phyloP scores from a whole-genome alignment of 2,329 filamentous ascomycete species.

The Trichoderma polysporum region DNA sequence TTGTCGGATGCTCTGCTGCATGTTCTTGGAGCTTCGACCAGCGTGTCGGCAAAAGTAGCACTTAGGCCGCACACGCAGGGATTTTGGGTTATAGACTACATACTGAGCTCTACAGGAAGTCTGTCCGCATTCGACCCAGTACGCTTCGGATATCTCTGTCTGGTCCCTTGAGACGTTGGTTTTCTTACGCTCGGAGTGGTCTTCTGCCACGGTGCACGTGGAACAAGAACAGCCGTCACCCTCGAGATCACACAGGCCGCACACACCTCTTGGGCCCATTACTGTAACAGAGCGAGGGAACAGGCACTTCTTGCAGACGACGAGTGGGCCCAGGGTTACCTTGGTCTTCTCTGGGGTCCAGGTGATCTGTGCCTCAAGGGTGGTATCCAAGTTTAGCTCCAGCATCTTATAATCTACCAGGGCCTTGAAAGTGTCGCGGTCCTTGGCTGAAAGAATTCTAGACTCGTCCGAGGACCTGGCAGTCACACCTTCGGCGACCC shows the following conservation, averaged over 20 bases:
- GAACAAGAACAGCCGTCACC: conserved; percentile 25
- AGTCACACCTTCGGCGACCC: conserved; percentile 28
- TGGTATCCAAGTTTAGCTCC: conserved; percentile 47
- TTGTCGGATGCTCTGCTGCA: not conserved
- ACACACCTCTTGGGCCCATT: conserved; percentile 42
- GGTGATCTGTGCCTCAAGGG: conserved; percentile 42
- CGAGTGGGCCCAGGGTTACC: conserved; percentile 43
- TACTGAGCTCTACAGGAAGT: conserved; percentile 48
- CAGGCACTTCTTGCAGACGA: conserved; percentile 42
- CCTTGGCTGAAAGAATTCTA: conserved; percentile 36
- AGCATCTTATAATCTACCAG: conserved; percentile 48
- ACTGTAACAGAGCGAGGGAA: conserved; percentile 51
- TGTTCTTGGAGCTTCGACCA: conserved; percentile 4
- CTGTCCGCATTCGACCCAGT: conserved; percentile 51
- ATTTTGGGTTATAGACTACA: conserved; percentile 46
- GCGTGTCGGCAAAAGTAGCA: conserved; percentile 48
- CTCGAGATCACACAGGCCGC: conserved; percentile 41
- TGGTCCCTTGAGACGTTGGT: conserved; percentile 36
- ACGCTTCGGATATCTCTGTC: conserved; percentile 32
- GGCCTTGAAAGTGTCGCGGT: conserved; percentile 43
- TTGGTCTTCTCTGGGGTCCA: conserved; percentile 48
- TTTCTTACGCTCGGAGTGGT: conserved; percentile 27
- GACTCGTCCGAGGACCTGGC: conserved; percentile 18
- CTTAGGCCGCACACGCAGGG: conserved; percentile 46
- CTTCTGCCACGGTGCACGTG: conserved; percentile 24